A percentile compares a stretch with the other conserved stretches of the same genome.
Evolutionary conservation across 2,329 filamentous ascomycete genomes (phyloP).

Genomic region (Corynespora cassiicola): DNA sequence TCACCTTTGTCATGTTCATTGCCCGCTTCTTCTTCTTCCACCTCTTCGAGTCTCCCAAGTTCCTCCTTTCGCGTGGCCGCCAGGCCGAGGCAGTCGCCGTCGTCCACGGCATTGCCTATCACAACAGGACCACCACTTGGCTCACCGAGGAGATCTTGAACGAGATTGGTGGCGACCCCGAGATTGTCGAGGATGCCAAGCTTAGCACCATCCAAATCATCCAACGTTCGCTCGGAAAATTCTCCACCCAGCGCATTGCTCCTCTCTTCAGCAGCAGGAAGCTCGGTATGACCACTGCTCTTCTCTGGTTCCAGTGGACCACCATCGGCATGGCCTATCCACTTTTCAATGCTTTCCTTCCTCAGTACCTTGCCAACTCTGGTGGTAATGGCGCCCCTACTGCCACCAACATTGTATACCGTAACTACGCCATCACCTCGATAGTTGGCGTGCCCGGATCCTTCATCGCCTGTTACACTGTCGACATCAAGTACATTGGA

Average conservation of each 20-base stretch:
- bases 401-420: slow-evolving; percentile 62
- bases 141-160: slow-evolving; percentile 74
- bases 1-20: slow-evolving; percentile 79
- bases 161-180: slow-evolving; percentile 56
- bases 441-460: slow-evolving; percentile 79
- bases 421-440: slow-evolving; percentile 83
- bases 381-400: slow-evolving; percentile 37
- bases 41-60: slow-evolving; percentile 86
- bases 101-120: slow-evolving; percentile 77
- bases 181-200: slow-evolving; percentile 45
- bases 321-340: slow-evolving; percentile 87
- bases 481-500: slow-evolving; percentile 74
- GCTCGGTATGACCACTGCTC: slow-evolving; percentile 55
- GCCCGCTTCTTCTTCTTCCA: slow-evolving; percentile 81
- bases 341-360: slow-evolving; percentile 89
- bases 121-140: slow-evolving; percentile 61
- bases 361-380: slow-evolving; percentile 76
- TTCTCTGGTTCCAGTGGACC: slow-evolving; percentile 81
- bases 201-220: slow-evolving; percentile 58
- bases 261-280: slow-evolving; percentile 64
- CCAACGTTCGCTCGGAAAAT: slow-evolving; percentile 66
- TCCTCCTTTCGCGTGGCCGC: slow-evolving; percentile 75
- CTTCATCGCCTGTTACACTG: slow-evolving; percentile 75
- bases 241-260: slow-evolving; percentile 70
- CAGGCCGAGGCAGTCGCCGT: slow-evolving; percentile 81